These are phyloP conservation scores for Magnusiomyces ingens DNA, from an alignment of 1,139 yeast genomes.

Conservation along the genomic window DNA sequence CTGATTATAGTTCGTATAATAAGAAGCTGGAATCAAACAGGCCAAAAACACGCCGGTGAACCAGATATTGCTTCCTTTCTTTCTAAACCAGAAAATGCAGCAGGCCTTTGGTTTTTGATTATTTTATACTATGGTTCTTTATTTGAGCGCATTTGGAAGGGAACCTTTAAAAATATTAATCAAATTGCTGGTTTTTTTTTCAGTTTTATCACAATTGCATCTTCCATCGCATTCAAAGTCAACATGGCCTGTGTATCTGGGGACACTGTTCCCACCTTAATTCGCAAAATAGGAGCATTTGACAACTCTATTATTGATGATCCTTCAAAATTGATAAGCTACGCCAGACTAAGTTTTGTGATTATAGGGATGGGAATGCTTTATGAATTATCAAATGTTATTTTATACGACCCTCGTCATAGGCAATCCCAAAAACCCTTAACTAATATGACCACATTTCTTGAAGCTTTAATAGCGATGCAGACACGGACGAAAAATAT, in stretches of 20 bases:
- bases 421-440: background rate
- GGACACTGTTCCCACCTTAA: constrained; percentile 40
- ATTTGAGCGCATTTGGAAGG: constrained; percentile 25
- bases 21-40: constrained; percentile 87
- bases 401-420: constrained; percentile 16
- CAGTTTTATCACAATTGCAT: constrained; percentile 37
- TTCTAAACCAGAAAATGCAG: constrained; percentile 15
- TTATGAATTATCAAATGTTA: constrained; percentile 24
- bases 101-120: constrained; percentile 46
- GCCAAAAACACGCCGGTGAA: constrained; percentile 66
- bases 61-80: constrained; percentile 37
- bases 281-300: constrained; percentile 30
- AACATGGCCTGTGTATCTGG: constrained; percentile 52
- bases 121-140: constrained; percentile 36
- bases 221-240: constrained; percentile 51
- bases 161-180: constrained; percentile 23
- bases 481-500: constrained; percentile 65
- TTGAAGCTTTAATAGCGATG: constrained; percentile 54
- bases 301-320: constrained; percentile 18
- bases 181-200: constrained; percentile 35
- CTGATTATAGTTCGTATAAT: constrained; percentile 48
- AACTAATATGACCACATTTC: constrained; percentile 38
- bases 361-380: constrained; percentile 25
- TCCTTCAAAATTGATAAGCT: constrained; percentile 21
- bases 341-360: constrained; percentile 30